Evolutionary conservation across 805 yeast genomes (phyloP), one percentile per base, ranked within the genome.

Genomic region (Cyberlindnera xishuangbannaensis): DNA sequence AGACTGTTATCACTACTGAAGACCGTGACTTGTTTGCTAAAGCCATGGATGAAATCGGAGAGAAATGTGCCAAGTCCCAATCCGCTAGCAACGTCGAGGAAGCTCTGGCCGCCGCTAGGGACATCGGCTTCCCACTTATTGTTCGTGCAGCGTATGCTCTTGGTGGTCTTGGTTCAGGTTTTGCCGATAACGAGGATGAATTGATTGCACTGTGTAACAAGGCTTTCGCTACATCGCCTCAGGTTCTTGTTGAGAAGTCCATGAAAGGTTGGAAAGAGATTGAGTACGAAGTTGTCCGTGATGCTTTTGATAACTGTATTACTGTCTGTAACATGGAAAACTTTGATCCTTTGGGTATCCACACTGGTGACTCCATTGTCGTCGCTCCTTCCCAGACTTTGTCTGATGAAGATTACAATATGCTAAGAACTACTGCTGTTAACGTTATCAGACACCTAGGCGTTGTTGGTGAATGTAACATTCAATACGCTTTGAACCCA

Each of bases 311-410:
- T 47, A 90, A 90, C 74, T 90, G 98, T 73, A 90, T 90, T 59
- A 90, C 98, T 27, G 98, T 90, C 34, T 90, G 98, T 73, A 90
- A 90, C 65, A 90, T 90, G 98, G 98, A 90, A 67, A 90, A 90
- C 69, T 90, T 90, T 51, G 98, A 90, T 64, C 98, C 98, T 26
- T 75, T 90, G 50, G 98, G 98, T 50, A 83, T 90, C 53, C 98
- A 90, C 65, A 90, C 98, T 37, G 98, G 98, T 68, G 98, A 90
- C 62, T 92, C 98, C 25, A 92, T 90, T 51, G 98, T 90, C 31
- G 96, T 92, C 55, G 98, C 98, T 36, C 98, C 98, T 31, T 87
- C 97, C 26, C 98, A 90, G 65, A 90, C 98, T 26, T 68, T 90
- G 53, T 83, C 95, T 23, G 98, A 90, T 62, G 95, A 88, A 60